A percentile compares a stretch with the other conserved stretches of the same genome.
phyloP scores from a whole-genome alignment of 306 rosid species.

The Amphicarpaea edgeworthii region DNA sequence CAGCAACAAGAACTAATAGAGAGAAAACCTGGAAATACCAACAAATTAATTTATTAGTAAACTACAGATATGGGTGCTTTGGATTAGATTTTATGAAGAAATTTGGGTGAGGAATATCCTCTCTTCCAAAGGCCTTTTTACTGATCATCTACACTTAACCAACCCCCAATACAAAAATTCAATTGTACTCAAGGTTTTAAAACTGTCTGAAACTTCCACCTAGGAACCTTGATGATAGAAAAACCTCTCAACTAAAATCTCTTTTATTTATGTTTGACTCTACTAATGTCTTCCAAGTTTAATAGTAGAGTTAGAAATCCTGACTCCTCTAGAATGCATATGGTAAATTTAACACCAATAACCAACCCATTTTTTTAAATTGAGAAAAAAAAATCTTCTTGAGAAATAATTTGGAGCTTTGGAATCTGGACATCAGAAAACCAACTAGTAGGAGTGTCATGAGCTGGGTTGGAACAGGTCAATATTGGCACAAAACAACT shows the following conservation, averaged over 20 bases:
- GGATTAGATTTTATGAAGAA: neutral
- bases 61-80: neutral
- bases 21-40: constrained; percentile 67
- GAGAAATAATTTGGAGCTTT: neutral
- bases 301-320: neutral
- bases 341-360: neutral
- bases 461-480: neutral
- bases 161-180: neutral
- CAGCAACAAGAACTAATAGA: constrained; percentile 74
- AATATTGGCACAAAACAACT: neutral
- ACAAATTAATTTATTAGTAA: constrained; percentile 43
- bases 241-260: neutral
- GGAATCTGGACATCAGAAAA: neutral
- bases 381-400: neutral
- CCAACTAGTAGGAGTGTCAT: neutral
- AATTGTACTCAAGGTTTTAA: neutral
- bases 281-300: constrained; percentile 2
- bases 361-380: neutral
- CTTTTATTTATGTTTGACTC: constrained; percentile 5
- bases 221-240: constrained; percentile 2
- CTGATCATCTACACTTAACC: neutral
- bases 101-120: neutral
- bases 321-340: neutral
- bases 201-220: neutral
- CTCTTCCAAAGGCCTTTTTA: neutral